These are phyloP conservation scores for Lepidium africanum DNA, from an alignment of 345 rosid species.

Conservation along the genomic window DNA sequence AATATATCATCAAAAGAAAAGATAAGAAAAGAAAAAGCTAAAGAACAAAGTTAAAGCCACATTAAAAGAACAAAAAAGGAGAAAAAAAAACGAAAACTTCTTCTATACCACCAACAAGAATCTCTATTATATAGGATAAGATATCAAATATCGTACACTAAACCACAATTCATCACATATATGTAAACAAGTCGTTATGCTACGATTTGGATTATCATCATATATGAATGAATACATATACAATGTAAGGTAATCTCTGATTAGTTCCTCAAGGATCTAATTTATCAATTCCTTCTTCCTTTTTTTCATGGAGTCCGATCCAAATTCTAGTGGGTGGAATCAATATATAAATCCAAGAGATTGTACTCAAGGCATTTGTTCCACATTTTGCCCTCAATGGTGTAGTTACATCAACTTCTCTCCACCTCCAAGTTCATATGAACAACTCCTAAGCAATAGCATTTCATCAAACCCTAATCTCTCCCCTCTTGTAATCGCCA, in stretches of 20 bases:
- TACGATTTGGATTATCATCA: constrained; percentile 2
- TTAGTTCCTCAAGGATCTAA: constrained; percentile 1
- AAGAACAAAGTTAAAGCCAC: constrained; percentile 30
- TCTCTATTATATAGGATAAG: constrained; percentile 2
- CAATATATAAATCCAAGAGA: constrained; percentile 56
- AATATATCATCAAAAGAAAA: constrained; percentile 17
- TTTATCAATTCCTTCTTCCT: background rate
- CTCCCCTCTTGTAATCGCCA: constrained; percentile 79
- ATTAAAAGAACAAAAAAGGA: constrained; percentile 25
- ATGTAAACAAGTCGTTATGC: constrained; percentile 1
- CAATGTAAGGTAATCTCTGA: background rate
- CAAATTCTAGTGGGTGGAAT: constrained; percentile 39
- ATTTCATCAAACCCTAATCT: constrained; percentile 42
- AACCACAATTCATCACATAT: background rate
- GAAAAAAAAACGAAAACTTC: constrained; percentile 10
- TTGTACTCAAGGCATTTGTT: constrained; percentile 72
- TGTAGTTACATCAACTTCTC: constrained; percentile 47
- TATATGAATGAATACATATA: background rate
- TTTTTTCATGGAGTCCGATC: constrained; percentile 26
- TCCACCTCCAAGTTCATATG: constrained; percentile 55
- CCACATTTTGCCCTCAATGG: constrained; percentile 77
- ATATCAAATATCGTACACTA: background rate
- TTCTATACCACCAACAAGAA: constrained; percentile 7
- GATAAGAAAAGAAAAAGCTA: background rate
- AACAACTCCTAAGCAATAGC: constrained; percentile 29